A percentile compares a stretch with the other conserved stretches of the same genome.
These are phyloP conservation scores for Stereum hirsutum DNA, from an alignment of 1,284 basidiomycete species.

Conservation along the genomic window DNA sequence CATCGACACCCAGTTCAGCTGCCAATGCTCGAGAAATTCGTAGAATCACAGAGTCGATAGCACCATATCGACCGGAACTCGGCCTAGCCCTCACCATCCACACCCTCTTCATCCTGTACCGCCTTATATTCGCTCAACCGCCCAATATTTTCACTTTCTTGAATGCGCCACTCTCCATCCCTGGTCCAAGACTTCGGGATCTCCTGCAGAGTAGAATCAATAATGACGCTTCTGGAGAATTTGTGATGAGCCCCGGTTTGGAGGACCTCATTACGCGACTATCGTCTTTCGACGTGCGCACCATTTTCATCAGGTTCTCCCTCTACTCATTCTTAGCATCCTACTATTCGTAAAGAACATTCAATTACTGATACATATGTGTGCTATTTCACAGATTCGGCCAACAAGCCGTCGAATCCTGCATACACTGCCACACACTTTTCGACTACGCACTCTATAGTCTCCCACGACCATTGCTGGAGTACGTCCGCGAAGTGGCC, in stretches of 20 bases:
- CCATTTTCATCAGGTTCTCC: constrained; percentile 46
- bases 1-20: constrained; percentile 12
- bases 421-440: constrained; percentile 49
- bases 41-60: no score
- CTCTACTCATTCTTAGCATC: neutral
- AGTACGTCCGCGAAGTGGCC: constrained; percentile 47
- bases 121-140: constrained; percentile 39
- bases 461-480: constrained; percentile 41
- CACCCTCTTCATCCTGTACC: constrained; percentile 42
- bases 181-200: constrained; percentile 43
- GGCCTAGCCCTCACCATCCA: constrained; percentile 29
- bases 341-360: neutral
- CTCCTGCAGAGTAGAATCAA: no score
- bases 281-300: constrained; percentile 47
- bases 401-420: constrained; percentile 49
- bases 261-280: constrained; percentile 47
- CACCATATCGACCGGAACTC: constrained; percentile 11
- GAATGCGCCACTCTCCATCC: constrained; percentile 41
- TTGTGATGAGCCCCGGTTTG: no score
- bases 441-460: constrained; percentile 52
- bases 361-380: neutral
- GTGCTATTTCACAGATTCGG: constrained; percentile 40
- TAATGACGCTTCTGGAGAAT: no score
- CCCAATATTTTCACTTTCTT: constrained; percentile 54
- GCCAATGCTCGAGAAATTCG: no score